phyloP scores from a whole-genome alignment of 768 basidiomycete species.

The Auriscalpium vulgare region DNA sequence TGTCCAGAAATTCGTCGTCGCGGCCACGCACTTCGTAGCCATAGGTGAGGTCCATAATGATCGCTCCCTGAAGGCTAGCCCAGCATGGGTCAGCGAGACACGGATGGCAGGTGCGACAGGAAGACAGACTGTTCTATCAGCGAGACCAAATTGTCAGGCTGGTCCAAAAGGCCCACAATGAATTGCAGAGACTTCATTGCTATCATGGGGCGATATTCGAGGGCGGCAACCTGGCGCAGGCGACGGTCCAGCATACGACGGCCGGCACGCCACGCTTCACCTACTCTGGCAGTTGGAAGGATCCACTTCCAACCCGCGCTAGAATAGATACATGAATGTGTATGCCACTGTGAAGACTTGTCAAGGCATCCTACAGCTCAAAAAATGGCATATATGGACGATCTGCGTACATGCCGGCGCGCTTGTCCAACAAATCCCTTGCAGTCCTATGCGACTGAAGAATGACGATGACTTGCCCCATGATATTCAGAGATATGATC shows the following conservation, averaged over 20 bases:
- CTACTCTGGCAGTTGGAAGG: not conserved
- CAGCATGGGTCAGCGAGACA: not conserved
- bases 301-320: not conserved
- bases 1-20: not conserved
- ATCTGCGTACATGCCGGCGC: not conserved
- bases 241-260: not conserved
- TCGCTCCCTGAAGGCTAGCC: not conserved
- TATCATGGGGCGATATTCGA: not conserved
- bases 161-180: not conserved
- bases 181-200: not conserved
- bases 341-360: not conserved
- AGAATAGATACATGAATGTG: not conserved
- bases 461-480: not conserved
- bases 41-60: not conserved
- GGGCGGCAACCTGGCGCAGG: not conserved
- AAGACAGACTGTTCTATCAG: not conserved
- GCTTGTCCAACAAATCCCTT: not conserved
- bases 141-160: not conserved
- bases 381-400: not conserved
- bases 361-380: not conserved
- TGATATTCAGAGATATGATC: not conserved
- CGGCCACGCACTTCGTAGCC: not conserved
- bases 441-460: not conserved
- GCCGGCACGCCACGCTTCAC: not conserved
- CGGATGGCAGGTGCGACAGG: not conserved